These are phyloP conservation scores for Coleophoma eucalyptorum DNA, from an alignment of 2,329 filamentous ascomycete species.

Conservation along the genomic window DNA sequence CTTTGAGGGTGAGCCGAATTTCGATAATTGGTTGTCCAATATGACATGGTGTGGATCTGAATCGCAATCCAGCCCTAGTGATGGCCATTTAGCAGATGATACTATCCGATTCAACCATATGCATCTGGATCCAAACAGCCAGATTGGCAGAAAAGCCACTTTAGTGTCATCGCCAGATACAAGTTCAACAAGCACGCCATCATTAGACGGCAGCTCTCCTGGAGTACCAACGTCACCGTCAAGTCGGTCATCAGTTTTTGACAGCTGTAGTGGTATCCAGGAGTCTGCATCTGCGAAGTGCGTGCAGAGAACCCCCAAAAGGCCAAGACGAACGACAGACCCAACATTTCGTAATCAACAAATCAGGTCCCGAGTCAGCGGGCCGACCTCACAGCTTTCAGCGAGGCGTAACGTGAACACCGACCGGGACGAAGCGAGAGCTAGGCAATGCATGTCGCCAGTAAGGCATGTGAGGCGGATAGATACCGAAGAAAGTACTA, in stretches of 20 bases:
- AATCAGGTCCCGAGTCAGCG: neutral
- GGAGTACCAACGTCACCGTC: neutral
- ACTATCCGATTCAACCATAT: neutral
- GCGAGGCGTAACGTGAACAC: neutral
- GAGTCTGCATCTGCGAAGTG: constrained; percentile 1
- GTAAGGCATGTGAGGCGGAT: neutral
- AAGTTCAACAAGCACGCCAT: neutral
- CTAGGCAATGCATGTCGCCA: neutral
- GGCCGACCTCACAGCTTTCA: neutral
- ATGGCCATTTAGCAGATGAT: constrained; percentile 1
- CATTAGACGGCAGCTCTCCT: neutral
- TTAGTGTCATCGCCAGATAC: neutral
- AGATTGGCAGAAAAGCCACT: neutral
- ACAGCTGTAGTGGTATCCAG: neutral
- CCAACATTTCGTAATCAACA: neutral
- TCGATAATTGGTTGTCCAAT: constrained; percentile 1
- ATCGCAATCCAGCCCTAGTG: neutral
- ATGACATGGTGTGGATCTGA: constrained; percentile 1
- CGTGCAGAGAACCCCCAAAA: neutral
- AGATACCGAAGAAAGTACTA: neutral
- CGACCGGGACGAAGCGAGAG: neutral
- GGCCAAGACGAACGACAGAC: neutral
- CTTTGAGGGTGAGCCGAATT: neutral
- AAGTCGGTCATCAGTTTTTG: neutral
- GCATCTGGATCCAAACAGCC: neutral